Conservation (phyloP, 2,329 filamentous ascomycete species). For the Pezicula rhizophila region DNA sequence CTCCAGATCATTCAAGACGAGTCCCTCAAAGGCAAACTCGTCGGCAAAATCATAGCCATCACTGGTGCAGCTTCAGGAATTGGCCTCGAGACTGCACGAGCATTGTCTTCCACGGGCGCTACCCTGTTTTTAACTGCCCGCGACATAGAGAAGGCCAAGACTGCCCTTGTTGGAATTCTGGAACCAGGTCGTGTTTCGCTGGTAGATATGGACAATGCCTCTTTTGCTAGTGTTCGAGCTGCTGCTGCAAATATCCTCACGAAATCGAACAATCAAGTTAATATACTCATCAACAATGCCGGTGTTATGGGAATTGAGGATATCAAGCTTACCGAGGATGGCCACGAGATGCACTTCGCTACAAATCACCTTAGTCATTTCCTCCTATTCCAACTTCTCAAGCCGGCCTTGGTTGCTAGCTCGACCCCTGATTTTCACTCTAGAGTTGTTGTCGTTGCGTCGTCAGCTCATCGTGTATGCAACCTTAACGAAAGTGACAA, state of each 20-base stretch:
- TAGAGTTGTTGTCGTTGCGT: slow-evolving; percentile 40
- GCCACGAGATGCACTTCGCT: slow-evolving; percentile 43
- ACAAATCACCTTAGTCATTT: slow-evolving; percentile 48
- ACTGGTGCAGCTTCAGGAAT: slow-evolving; percentile 31
- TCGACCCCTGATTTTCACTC: slow-evolving; percentile 33
- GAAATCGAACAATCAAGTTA: slow-evolving; percentile 22
- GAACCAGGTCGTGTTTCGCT: slow-evolving; percentile 20
- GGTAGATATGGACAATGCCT: slow-evolving; percentile 26
- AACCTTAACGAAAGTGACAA: slow-evolving; percentile 34
- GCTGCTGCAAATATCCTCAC: slow-evolving; percentile 21
- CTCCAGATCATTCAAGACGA: slow-evolving; percentile 24
- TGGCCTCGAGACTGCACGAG: slow-evolving; percentile 30
- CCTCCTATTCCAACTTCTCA: slow-evolving; percentile 44
- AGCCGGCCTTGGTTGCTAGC: slow-evolving; percentile 33
- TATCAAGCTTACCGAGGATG: slow-evolving; percentile 34
- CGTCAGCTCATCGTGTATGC: slow-evolving; percentile 33
- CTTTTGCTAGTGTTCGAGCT: slow-evolving; percentile 24
- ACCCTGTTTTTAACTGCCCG: slow-evolving; percentile 29
- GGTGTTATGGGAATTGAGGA: slow-evolving; percentile 11
- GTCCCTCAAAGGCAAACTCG: slow-evolving; percentile 22
- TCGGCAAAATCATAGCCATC: slow-evolving; percentile 32
- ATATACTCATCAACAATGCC: slow-evolving; percentile 20
- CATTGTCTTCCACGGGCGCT: slow-evolving; percentile 29
- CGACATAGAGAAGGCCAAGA: slow-evolving; percentile 24
- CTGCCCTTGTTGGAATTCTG: slow-evolving; percentile 34